Evolutionary conservation across 371 early-diverging fungal genomes (phyloP), one percentile per base, ranked within the genome.

Genomic region (Mucor piriformis): DNA sequence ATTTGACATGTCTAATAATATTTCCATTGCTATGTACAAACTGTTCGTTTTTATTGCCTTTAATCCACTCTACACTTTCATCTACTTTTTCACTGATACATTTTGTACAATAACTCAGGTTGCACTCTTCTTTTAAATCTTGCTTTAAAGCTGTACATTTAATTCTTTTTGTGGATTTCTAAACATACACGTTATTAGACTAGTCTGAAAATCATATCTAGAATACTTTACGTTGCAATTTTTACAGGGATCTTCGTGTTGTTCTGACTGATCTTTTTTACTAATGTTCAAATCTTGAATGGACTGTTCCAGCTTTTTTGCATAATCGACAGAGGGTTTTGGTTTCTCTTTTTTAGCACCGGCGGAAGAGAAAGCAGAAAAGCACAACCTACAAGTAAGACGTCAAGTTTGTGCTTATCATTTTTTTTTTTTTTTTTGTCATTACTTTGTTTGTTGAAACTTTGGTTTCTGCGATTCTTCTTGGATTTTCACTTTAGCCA

Each of bases 401-500:
- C 24, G 10, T 12, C 23, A 7, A 43, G 33, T 6, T 33, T 33
- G 35, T 23, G 34, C 6, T 24, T 3, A 1, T 7, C 12, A 4
- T 3, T 2, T 46, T 18, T 18, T 23, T 27, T 10, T 16, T 15
- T 20, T 10, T 35, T 34, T 23, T 47, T n/a, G 1, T 8, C 2
- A 23, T 15, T 58, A 62, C 67, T 44, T 67, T 58, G 67, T 67
- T n/a, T 67, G 67, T 27, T 62, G 62, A 58, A 48, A 54, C 29
- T 67, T 67, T 15, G 67, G 54, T 47, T 66, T 66, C 6, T 3
- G 4, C 11, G 6, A 6, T n/a, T 25, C 54, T 29, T 40, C 54
- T 12, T 40, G 24, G 32, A 42, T 20, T 57, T 5, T 89, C 88
- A 11, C 83, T 82, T 54, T 54, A n/a, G 16, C 54, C 54, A 53